Evolutionary conservation across 306 rosid species (phyloP).

Genomic region (Cucumis cinereus): DNA sequence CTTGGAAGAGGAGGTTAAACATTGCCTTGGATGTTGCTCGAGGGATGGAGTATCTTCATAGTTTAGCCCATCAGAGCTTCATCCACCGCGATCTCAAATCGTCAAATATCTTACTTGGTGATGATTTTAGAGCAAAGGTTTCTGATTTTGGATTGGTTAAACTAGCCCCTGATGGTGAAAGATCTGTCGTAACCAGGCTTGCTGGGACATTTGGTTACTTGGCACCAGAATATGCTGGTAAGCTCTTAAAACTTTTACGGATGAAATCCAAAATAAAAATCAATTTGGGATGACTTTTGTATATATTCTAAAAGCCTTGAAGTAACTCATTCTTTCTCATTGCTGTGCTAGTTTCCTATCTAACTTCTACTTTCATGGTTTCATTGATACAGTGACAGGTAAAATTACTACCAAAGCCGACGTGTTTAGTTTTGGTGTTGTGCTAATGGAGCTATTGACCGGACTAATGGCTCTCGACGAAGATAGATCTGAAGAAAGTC

Average conservation of each 20-base stretch:
- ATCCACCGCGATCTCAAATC: conserved; percentile 98
- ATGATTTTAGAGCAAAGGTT: conserved; percentile 78
- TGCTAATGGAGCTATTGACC: conserved; percentile 83
- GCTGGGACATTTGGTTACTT: conserved; percentile 98
- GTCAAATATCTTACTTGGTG: conserved; percentile 82
- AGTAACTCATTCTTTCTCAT: not conserved
- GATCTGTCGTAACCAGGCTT: conserved; percentile 76
- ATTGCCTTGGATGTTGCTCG: conserved; percentile 96
- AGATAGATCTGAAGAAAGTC: conserved; percentile 77
- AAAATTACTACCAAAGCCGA: conserved; percentile 95
- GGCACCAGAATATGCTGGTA: conserved; percentile 99
- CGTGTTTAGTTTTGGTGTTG: conserved; percentile 98
- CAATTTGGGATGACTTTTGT: not conserved
- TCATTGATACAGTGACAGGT: conserved; percentile 69
- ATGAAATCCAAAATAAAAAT: not conserved
- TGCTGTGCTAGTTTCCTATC: not conserved
- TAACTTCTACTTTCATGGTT: conserved; percentile 19
- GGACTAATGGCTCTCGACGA: conserved; percentile 95
- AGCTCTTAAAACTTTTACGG: not conserved
- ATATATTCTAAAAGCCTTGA: not conserved
- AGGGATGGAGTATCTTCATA: conserved; percentile 96
- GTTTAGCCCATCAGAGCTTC: conserved; percentile 86
- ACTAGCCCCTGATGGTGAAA: conserved; percentile 89
- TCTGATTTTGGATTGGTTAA: conserved; percentile 97
- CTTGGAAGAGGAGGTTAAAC: conserved; percentile 92